These are phyloP conservation scores for Cladosporium sp. DNA, from an alignment of 2,329 filamentous ascomycete species.

Conservation along the genomic window DNA sequence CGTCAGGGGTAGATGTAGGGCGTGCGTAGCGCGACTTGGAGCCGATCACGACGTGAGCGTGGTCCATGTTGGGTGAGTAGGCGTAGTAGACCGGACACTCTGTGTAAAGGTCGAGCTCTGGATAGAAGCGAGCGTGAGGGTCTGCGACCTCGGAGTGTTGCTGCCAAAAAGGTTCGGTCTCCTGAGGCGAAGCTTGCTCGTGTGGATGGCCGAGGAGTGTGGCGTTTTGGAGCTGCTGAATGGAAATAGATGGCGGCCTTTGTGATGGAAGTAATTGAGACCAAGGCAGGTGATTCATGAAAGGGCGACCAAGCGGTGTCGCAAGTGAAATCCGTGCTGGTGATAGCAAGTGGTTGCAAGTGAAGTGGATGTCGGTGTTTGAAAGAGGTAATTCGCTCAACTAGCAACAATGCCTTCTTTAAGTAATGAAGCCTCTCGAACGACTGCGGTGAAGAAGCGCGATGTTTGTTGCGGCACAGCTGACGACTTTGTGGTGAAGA, in stretches of 20 bases:
- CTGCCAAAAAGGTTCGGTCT: constrained; percentile 18
- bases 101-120: constrained; percentile 9
- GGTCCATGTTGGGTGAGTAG: neutral
- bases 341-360: neutral
- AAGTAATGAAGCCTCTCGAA: neutral
- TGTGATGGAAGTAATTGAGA: neutral
- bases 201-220: constrained; percentile 10
- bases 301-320: constrained; percentile 3
- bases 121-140: constrained; percentile 7
- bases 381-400: neutral
- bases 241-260: neutral
- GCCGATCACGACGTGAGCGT: constrained; percentile 6
- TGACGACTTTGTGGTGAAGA: neutral
- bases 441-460: neutral
- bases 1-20: neutral
- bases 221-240: neutral
- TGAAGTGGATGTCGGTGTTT: neutral
- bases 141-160: constrained; percentile 12
- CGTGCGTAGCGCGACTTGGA: constrained; percentile 15
- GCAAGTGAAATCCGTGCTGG: neutral
- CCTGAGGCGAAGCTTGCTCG: constrained; percentile 10
- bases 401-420: neutral
- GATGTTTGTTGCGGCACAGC: neutral
- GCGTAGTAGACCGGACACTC: neutral
- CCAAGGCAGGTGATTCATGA: neutral